Evolutionary conservation across 2,329 filamentous ascomycete genomes (phyloP).

Genomic region (Phaeosphaeria sp.): DNA sequence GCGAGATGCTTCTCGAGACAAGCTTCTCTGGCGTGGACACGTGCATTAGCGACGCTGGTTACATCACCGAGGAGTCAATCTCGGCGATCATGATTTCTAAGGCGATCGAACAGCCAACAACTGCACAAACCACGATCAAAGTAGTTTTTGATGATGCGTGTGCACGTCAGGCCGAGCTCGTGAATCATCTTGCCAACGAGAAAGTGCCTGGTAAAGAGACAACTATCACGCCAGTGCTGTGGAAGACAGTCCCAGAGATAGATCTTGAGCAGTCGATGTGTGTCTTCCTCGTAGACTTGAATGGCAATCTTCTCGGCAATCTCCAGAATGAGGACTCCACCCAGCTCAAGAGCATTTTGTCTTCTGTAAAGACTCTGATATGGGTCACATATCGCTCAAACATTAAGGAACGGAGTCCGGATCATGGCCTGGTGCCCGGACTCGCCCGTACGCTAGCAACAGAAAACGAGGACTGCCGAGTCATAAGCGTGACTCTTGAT

Average conservation of each 20-base stretch:
- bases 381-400: conserved; percentile 8
- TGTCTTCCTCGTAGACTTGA: conserved; percentile 12
- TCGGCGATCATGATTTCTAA: conserved; percentile 4
- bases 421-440: conserved; percentile 13
- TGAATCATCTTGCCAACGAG: background rate
- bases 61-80: conserved; percentile 13
- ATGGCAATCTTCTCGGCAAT: conserved; percentile 9
- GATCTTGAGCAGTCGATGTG: conserved; percentile 7
- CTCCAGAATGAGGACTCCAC: conserved; percentile 8
- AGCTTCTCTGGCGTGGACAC: conserved; percentile 32
- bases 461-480: conserved; percentile 13
- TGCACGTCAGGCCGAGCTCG: conserved; percentile 4
- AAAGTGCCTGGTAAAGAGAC: background rate
- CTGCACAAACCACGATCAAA: background rate
- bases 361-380: conserved; percentile 2
- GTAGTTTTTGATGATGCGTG: conserved; percentile 11
- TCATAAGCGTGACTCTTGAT: conserved; percentile 13
- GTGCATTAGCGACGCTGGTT: conserved; percentile 3
- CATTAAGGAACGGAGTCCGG: conserved; percentile 4
- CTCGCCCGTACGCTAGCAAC: conserved; percentile 16
- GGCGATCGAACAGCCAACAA: background rate
- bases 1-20: conserved; percentile 7
- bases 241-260: conserved; percentile 1
- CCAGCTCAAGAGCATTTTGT: conserved; percentile 11
- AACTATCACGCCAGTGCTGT: background rate